phyloP scores from a whole-genome alignment of 805 yeast species.

The Lipomyces orientalis region DNA sequence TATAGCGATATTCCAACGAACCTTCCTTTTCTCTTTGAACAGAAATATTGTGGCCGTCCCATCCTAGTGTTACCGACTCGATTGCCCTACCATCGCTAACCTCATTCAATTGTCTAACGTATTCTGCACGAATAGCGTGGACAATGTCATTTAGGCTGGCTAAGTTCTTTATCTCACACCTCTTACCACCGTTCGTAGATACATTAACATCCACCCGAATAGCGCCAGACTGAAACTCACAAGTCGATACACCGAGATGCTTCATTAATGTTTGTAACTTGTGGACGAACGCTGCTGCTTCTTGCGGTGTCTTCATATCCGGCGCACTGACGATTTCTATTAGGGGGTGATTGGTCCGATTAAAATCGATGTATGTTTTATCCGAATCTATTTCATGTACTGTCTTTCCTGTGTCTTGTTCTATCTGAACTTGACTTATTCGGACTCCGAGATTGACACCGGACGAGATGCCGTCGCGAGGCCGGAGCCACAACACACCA shows the following conservation, averaged over 20 bases:
- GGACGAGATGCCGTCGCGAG: slow-evolving; percentile 58
- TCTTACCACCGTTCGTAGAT: slow-evolving; percentile 64
- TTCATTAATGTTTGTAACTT: slow-evolving; percentile 77
- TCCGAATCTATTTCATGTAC: slow-evolving; percentile 25
- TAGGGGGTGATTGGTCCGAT: slow-evolving; percentile 83
- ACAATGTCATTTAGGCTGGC: slow-evolving; percentile 82
- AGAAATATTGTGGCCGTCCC: slow-evolving; percentile 79
- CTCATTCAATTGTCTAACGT: slow-evolving; percentile 63
- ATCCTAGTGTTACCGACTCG: slow-evolving; percentile 81
- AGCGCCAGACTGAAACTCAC: slow-evolving; percentile 93
- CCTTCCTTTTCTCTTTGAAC: slow-evolving; percentile 77
- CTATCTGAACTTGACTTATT: slow-evolving; percentile 84
- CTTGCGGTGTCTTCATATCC: slow-evolving; percentile 68
- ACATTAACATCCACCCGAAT: slow-evolving; percentile 94
- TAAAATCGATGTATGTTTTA: slow-evolving; percentile 68
- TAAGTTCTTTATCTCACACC: slow-evolving; percentile 90
- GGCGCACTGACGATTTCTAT: slow-evolving; percentile 93
- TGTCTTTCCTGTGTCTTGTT: slow-evolving; percentile 65
- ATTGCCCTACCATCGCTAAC: slow-evolving; percentile 50
- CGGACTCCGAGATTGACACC: slow-evolving; percentile 47
- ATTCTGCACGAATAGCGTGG: slow-evolving; percentile 65
- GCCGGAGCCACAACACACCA: slow-evolving; percentile 61
- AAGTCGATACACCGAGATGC: slow-evolving; percentile 75
- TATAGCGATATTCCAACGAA: slow-evolving; percentile 85
- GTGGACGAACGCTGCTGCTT: slow-evolving; percentile 78